A percentile compares a stretch with the other conserved stretches of the same genome.
phyloP scores from a whole-genome alignment of 352 stramenopile species.

The Phytophthora ohioensis region DNA sequence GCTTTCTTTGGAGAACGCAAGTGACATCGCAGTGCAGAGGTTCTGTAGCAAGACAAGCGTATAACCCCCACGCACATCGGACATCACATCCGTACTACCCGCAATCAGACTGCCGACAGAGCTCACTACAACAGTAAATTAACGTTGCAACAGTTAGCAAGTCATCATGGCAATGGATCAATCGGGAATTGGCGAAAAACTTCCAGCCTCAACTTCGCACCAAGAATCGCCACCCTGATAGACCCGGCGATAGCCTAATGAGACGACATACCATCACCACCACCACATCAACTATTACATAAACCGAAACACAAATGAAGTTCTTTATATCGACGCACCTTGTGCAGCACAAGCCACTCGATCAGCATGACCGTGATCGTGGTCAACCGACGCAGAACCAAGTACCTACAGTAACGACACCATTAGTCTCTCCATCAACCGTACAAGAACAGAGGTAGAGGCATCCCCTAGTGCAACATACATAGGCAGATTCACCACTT shows the following conservation, averaged over 20 bases:
- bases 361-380: slow-evolving; percentile 84
- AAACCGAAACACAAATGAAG: background rate
- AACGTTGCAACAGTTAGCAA: slow-evolving; percentile 16
- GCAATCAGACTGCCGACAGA: slow-evolving; percentile 64
- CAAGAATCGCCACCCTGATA: slow-evolving; percentile 69
- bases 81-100: slow-evolving; percentile 62
- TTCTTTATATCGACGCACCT: slow-evolving; percentile 32
- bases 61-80: slow-evolving; percentile 54
- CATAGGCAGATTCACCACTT: slow-evolving; percentile 81
- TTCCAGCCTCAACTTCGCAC: slow-evolving; percentile 33
- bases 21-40: slow-evolving; percentile 64
- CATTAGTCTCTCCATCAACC: background rate
- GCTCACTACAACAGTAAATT: slow-evolving; percentile 49
- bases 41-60: slow-evolving; percentile 75
- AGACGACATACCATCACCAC: background rate
- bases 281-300: background rate
- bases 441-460: background rate
- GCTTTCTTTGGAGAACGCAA: slow-evolving; percentile 78
- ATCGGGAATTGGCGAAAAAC: background rate
- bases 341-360: slow-evolving; percentile 77
- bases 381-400: slow-evolving; percentile 73
- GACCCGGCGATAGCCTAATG: slow-evolving; percentile 49
- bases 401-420: slow-evolving; percentile 43
- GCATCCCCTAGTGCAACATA: slow-evolving; percentile 26
- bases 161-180: background rate